Evolutionary conservation across 2,329 filamentous ascomycete genomes (phyloP).

Genomic region (Hypoxylon sp.): DNA sequence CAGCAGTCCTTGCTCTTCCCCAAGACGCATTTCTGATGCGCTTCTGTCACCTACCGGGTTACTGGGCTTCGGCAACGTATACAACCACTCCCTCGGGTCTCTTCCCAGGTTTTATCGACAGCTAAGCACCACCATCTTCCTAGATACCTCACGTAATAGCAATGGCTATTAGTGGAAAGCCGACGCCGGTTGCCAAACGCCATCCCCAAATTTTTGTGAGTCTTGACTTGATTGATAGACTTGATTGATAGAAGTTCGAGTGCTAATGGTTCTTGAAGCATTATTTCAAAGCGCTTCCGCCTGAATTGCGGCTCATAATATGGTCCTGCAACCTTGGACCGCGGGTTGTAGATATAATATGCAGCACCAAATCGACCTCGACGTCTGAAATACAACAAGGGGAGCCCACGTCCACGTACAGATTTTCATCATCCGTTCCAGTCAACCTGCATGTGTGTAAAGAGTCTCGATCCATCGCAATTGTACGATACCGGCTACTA

Average conservation of each 20-base stretch:
- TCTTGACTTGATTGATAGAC: slow-evolving; percentile 7
- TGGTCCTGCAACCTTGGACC: slow-evolving; percentile 59
- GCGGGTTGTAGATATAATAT: slow-evolving; percentile 54
- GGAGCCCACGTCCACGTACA: slow-evolving; percentile 47
- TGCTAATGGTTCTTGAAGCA: slow-evolving; percentile 49
- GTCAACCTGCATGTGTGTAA: slow-evolving; percentile 59
- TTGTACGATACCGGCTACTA: slow-evolving; percentile 55
- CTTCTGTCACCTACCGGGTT: slow-evolving; percentile 25
- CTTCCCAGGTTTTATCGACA: neutral
- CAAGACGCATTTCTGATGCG: slow-evolving; percentile 17
- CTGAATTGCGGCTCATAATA: slow-evolving; percentile 61
- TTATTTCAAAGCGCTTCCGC: slow-evolving; percentile 57
- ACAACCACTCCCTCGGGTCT: slow-evolving; percentile 20
- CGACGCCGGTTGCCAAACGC: neutral
- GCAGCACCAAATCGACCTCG: slow-evolving; percentile 3
- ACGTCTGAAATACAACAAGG: slow-evolving; percentile 9
- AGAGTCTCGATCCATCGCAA: slow-evolving; percentile 60
- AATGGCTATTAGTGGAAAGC: slow-evolving; percentile 23
- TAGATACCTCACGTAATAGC: slow-evolving; percentile 4
- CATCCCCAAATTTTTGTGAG: slow-evolving; percentile 31
- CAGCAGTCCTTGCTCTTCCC: slow-evolving; percentile 13
- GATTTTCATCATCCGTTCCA: slow-evolving; percentile 57
- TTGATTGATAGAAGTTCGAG: neutral
- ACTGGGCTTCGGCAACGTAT: slow-evolving; percentile 23
- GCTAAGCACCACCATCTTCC: neutral